These are phyloP conservation scores for Backusella australiensis DNA, from an alignment of 192 early-diverging fungal genomes.

Conservation along the genomic window DNA sequence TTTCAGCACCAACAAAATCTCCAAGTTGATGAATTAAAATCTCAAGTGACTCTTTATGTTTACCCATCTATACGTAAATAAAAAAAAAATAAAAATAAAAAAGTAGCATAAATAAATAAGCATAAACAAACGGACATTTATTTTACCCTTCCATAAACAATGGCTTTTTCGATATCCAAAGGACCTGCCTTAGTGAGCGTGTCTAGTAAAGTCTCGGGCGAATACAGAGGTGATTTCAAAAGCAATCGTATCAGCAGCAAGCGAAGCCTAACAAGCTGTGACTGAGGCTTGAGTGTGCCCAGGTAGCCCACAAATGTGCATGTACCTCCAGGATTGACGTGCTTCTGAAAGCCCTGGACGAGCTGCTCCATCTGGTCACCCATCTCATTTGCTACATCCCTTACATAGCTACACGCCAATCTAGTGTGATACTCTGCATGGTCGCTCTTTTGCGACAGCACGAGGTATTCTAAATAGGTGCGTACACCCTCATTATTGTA, in stretches of 20 bases:
- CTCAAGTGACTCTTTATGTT: constrained; percentile 43
- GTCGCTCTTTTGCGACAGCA: constrained; percentile 44
- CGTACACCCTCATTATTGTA: constrained; percentile 36
- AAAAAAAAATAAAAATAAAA: background rate
- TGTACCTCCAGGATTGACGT: background rate
- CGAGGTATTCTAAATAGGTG: constrained; percentile 53
- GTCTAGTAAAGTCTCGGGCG: constrained; percentile 31
- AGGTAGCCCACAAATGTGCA: constrained; percentile 24
- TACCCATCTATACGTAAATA: constrained; percentile 29
- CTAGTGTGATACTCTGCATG: constrained; percentile 38
- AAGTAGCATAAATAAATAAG: background rate
- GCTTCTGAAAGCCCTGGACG: constrained; percentile 1
- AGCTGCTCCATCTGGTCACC: background rate
- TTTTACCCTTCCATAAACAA: constrained; percentile 49
- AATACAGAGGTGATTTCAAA: constrained; percentile 38
- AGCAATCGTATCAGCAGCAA: constrained; percentile 39
- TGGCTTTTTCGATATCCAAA: constrained; percentile 44
- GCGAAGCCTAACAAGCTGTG: constrained; percentile 22
- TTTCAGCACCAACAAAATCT: constrained; percentile 56
- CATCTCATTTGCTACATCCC: constrained; percentile 29
- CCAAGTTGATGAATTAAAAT: constrained; percentile 44
- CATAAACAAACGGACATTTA: background rate
- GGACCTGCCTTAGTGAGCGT: constrained; percentile 32
- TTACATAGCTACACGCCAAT: constrained; percentile 36
- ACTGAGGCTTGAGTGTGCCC: background rate